A percentile compares a stretch with the other conserved stretches of the same genome.
These are phyloP conservation scores for Phaeotremella fagi DNA, from an alignment of 768 basidiomycete species.

Conservation along the genomic window DNA sequence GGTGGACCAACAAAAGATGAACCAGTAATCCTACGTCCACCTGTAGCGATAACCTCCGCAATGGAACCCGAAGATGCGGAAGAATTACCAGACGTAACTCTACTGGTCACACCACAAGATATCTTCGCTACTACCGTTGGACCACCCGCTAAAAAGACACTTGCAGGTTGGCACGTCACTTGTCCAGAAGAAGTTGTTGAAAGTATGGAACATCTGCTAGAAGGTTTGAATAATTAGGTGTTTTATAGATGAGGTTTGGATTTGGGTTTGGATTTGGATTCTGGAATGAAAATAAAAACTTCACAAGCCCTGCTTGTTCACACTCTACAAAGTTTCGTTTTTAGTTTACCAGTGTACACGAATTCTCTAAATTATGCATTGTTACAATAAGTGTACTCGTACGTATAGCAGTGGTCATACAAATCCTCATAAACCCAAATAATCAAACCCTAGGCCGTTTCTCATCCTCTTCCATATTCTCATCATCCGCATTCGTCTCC, in stretches of 20 bases:
- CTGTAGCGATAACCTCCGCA: slow-evolving; percentile 55
- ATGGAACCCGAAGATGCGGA: slow-evolving; percentile 45
- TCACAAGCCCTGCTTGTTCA: no score
- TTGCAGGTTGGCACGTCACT: slow-evolving; percentile 89
- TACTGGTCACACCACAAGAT: slow-evolving; percentile 62
- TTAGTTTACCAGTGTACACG: background rate
- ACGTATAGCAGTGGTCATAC: background rate
- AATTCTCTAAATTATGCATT: background rate
- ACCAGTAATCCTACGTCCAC: slow-evolving; percentile 51
- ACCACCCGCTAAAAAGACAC: slow-evolving; percentile 73
- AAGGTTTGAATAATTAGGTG: background rate
- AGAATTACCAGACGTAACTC: slow-evolving; percentile 53
- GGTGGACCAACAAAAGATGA: slow-evolving; percentile 42
- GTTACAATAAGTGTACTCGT: background rate
- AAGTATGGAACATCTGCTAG: slow-evolving; percentile 54
- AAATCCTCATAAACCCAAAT: background rate
- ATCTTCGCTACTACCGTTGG: slow-evolving; percentile 94
- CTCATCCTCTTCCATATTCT: slow-evolving; percentile 51
- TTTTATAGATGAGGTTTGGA: background rate
- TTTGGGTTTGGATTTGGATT: background rate
- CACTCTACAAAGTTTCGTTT: background rate
- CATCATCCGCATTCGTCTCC: slow-evolving; percentile 51
- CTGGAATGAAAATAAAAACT: background rate
- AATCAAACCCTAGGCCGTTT: slow-evolving; percentile 1
- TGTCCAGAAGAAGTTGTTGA: slow-evolving; percentile 81